These are phyloP conservation scores for Imleria badia DNA, from an alignment of 768 basidiomycete species.

Conservation along the genomic window DNA sequence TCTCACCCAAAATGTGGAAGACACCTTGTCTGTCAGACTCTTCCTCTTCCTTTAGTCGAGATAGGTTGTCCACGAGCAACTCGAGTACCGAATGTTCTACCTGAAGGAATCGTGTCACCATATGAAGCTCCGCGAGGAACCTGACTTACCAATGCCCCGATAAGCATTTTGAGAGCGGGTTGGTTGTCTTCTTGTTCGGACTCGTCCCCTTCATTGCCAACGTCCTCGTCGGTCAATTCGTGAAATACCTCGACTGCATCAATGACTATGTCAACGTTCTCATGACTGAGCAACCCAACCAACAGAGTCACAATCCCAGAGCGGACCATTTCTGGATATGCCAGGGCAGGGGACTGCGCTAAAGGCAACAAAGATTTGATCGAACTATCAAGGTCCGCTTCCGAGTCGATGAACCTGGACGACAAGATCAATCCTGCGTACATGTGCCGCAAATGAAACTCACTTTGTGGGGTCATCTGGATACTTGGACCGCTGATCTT, in stretches of 20 bases:
- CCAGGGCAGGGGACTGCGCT: constrained; percentile 76
- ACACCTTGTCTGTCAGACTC: constrained; percentile 91
- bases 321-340: constrained; percentile 87
- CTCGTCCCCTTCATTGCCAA: constrained; percentile 73
- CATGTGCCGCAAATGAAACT: constrained; percentile 9
- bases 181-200: constrained; percentile 59
- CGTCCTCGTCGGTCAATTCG: constrained; percentile 96
- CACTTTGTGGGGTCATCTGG: constrained; percentile 91
- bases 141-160: constrained; percentile 69
- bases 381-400: constrained; percentile 88
- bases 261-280: constrained; percentile 97
- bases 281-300: constrained; percentile 87
- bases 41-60: constrained; percentile 85
- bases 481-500: constrained; percentile 94
- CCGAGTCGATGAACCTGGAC: constrained; percentile 94
- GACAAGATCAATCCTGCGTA: constrained; percentile 3
- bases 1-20: constrained; percentile 84
- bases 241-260: constrained; percentile 90
- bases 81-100: constrained; percentile 83
- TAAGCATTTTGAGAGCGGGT: constrained; percentile 69
- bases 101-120: constrained; percentile 39
- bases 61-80: constrained; percentile 84
- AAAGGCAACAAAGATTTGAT: constrained; percentile 88
- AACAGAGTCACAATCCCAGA: constrained; percentile 70
- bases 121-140: not conserved